Base-by-base conservation (phyloP, 768 basidiomycete species). In the Tulasnella sp. region DNA sequence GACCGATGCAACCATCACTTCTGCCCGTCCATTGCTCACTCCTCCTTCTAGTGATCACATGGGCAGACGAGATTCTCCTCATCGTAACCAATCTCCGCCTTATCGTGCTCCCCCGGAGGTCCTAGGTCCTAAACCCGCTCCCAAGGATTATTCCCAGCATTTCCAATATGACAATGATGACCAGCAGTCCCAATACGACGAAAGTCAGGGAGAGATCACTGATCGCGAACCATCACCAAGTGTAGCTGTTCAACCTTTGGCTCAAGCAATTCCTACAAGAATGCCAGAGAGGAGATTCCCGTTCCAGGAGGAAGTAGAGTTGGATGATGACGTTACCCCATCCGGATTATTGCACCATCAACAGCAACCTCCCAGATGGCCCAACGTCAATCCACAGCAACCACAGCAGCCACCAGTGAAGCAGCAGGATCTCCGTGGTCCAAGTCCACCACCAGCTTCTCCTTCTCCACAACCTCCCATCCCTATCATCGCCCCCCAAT, bases 401-500 rank as follows among this genome's bases (percentile, higher is more conserved):
- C 25, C 45, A 47, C 7, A 47, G 45, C 35, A 39, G 48, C 6
- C 35, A 49, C 12, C 48, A 39, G 5, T 34, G 43, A n/a, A 22
- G 27, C 16, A 34, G 47, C 24, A 48, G 20, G 31, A 22, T 37
- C 20, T 48, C n/a, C 37, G 37, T 16, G 39, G 22, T 2, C 49
- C 49, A 10, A 44, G 39, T 25, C 49, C 49, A 8, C 49, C 49
- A 9, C 49, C 49, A 15, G 49, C 49, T 9, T 25, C 25, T 16
- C 49, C 49, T 13, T 16, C 35, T 42, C 49, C 37, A 9, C 49
- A 51, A 2, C 40, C 49, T 6, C 49, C 49, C 40, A 51, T 51
- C 49, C 49, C 37, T 6, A 4, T 51, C 27, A 29, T 27, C 27
- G 32, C 40, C 5, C 49, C 49, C 5, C 37, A 51, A 19, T 40